Conservation (phyloP, 805 yeast species). For the Cephaloascus fragrans region DNA sequence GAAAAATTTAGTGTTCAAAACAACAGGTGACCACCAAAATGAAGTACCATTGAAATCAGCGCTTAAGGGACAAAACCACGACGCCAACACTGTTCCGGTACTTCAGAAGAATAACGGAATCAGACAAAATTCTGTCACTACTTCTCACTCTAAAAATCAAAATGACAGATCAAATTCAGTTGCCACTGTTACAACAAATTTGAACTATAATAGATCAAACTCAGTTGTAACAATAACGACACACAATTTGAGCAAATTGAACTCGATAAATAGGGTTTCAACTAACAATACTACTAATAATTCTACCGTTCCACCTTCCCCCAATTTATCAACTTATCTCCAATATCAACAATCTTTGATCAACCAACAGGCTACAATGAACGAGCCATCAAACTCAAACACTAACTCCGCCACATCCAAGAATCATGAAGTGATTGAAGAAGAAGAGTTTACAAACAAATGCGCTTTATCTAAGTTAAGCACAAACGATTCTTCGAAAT, state of each 20-base stretch:
- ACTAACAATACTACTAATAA: neutral
- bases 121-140: neutral
- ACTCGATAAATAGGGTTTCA: neutral
- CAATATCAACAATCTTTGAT: neutral
- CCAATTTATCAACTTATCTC: neutral
- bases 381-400: neutral
- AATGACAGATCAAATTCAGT: neutral
- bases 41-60: too few relatives aligned
- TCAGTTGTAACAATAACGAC: neutral
- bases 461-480: neutral
- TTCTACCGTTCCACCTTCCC: neutral
- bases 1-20: constrained; percentile 1
- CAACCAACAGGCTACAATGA: too few relatives aligned
- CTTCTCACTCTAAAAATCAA: neutral
- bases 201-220: neutral
- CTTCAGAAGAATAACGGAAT: too few relatives aligned
- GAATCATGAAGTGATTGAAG: neutral
- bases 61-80: too few relatives aligned
- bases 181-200: neutral
- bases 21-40: neutral
- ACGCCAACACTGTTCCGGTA: too few relatives aligned
- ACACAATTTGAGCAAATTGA: neutral
- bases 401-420: neutral
- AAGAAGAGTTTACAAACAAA: neutral
- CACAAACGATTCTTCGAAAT: neutral